These are phyloP conservation scores for Xylaria sp. DNA, from an alignment of 2,329 filamentous ascomycete species.

Conservation along the genomic window DNA sequence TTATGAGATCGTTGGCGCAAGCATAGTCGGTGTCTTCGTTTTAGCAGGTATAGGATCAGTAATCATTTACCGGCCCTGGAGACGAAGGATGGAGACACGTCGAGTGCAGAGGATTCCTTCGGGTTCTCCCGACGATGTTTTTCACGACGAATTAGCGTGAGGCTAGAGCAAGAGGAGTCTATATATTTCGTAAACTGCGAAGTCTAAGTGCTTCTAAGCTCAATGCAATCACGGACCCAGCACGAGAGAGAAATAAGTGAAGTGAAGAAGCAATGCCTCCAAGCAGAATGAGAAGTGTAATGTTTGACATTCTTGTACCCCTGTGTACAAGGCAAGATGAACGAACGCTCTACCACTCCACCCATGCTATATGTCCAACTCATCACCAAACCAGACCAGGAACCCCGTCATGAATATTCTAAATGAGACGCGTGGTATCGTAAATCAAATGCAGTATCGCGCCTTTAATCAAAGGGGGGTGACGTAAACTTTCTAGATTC, in stretches of 20 bases:
- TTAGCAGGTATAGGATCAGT: conserved; percentile 79
- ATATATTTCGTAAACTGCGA: not conserved
- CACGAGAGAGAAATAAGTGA: not conserved
- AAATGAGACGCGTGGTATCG: conserved; percentile 27
- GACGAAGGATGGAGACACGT: conserved; percentile 58
- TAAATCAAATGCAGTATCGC: conserved; percentile 16
- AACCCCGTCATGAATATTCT: conserved; percentile 17
- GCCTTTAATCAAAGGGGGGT: not conserved
- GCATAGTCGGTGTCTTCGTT: conserved; percentile 86
- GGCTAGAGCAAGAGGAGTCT: not conserved
- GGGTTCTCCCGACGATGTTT: conserved; percentile 20
- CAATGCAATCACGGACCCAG: not conserved
- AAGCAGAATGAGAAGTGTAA: conserved; percentile 18
- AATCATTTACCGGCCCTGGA: conserved; percentile 82
- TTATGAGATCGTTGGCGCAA: conserved; percentile 86
- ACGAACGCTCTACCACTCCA: conserved; percentile 24
- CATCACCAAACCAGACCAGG: conserved; percentile 2
- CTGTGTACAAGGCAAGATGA: conserved; percentile 25
- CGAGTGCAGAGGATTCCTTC: conserved; percentile 33
- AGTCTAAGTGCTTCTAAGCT: not conserved
- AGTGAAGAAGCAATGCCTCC: conserved; percentile 17
- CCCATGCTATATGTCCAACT: conserved; percentile 26
- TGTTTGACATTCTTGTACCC: conserved; percentile 37
- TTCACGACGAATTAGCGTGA: conserved; percentile 3
- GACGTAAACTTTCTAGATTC: conserved; percentile 8